Percentiles rank a stretch among this genome's conserved stretches.
These are phyloP conservation scores for Geotrichum citri-aurantii DNA, from an alignment of 1,139 yeast species.

Conservation along the genomic window DNA sequence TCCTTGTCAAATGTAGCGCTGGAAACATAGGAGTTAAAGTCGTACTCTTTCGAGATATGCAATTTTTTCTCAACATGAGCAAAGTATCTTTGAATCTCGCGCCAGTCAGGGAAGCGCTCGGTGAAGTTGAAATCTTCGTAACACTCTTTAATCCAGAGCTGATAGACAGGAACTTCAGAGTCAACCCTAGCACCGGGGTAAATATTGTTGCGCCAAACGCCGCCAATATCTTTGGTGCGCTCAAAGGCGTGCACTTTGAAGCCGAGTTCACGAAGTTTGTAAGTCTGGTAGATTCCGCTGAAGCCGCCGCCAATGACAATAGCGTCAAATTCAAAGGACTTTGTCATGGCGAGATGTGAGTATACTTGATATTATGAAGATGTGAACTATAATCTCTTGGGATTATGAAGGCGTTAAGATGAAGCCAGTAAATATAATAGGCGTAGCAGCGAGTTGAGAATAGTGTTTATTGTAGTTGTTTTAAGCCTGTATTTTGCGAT, in stretches of 20 bases:
- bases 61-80: constrained; percentile 40
- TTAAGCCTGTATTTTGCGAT: background rate
- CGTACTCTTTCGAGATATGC: constrained; percentile 34
- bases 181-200: constrained; percentile 49
- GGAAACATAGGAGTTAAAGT: constrained; percentile 36
- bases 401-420: background rate
- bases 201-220: constrained; percentile 51
- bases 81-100: constrained; percentile 46
- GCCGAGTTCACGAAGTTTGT: constrained; percentile 37
- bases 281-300: constrained; percentile 40
- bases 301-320: constrained; percentile 49
- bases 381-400: background rate
- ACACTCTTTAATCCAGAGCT: constrained; percentile 44
- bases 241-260: constrained; percentile 40
- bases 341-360: constrained; percentile 2
- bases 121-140: constrained; percentile 43
- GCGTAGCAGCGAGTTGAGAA: background rate
- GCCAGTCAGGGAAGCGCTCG: constrained; percentile 43
- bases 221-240: constrained; percentile 45
- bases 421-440: background rate
- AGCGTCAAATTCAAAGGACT: constrained; percentile 26
- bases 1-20: constrained; percentile 36
- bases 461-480: background rate
- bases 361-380: background rate
- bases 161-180: constrained; percentile 47